Percentiles rank a stretch among this genome's conserved stretches.
These are phyloP conservation scores for Calonectria henricotiae DNA, from an alignment of 2,329 filamentous ascomycete species.

Conservation along the genomic window DNA sequence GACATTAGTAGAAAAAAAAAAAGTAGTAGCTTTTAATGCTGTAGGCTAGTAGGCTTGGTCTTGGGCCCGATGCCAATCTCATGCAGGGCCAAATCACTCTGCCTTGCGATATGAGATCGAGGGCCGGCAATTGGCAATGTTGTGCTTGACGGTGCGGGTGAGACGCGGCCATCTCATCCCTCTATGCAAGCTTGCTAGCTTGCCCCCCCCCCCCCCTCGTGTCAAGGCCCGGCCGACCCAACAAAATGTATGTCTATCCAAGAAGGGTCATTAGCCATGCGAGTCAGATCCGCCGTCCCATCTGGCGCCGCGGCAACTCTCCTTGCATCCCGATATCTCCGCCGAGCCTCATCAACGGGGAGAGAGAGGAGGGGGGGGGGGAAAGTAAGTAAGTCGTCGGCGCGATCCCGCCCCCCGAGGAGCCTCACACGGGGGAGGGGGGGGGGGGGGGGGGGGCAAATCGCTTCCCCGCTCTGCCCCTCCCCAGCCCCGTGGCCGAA, in stretches of 20 bases:
- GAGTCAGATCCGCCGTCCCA: conserved; percentile 3
- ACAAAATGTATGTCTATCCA: conserved; percentile 5
- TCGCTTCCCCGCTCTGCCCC: background rate
- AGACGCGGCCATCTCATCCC: background rate
- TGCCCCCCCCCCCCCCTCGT: background rate
- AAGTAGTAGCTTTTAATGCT: no score
- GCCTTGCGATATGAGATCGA: conserved; percentile 1
- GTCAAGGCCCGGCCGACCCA: conserved; percentile 4
- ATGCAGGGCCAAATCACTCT: conserved; percentile 23
- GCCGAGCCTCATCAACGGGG: background rate
- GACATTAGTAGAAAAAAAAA: no score
- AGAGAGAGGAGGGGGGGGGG: background rate
- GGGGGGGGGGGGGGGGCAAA: background rate
- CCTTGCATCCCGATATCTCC: background rate
- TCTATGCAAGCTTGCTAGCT: no score
- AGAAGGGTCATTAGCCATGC: background rate
- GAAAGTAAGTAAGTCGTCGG: no score
- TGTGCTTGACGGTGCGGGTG: background rate
- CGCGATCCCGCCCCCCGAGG: background rate
- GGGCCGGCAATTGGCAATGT: conserved; percentile 6
- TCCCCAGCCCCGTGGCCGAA: background rate
- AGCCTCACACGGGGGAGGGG: background rate
- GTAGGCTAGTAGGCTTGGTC: background rate
- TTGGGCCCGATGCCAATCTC: background rate
- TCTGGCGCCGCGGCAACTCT: background rate